Percentiles rank a stretch among this genome's conserved stretches.
phyloP scores from a whole-genome alignment of 352 stramenopile genomes.

The Phytophthora melonis region DNA sequence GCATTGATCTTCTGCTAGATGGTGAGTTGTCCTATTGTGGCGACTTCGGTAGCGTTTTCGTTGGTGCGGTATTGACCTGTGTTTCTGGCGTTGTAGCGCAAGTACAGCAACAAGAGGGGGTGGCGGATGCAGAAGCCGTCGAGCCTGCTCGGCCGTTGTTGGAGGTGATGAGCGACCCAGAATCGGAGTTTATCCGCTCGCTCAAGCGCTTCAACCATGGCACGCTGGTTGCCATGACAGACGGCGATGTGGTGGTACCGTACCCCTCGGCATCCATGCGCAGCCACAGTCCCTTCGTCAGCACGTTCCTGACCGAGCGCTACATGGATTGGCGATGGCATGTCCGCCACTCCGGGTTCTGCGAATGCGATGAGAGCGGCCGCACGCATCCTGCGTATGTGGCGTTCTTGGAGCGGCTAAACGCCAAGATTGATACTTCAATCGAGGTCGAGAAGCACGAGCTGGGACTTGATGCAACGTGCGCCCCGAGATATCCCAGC shows the following conservation, averaged over 20 bases:
- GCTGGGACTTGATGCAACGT: conserved; percentile 49
- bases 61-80: no score
- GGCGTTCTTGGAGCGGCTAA: conserved; percentile 46
- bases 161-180: conserved; percentile 70
- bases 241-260: conserved; percentile 79
- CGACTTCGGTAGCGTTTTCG: no score
- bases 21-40: conserved; percentile 26
- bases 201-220: conserved; percentile 65
- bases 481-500: conserved; percentile 55
- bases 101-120: conserved; percentile 27
- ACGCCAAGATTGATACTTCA: conserved; percentile 56
- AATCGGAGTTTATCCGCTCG: conserved; percentile 62
- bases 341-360: conserved; percentile 74
- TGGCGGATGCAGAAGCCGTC: conserved; percentile 7
- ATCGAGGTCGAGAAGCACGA: conserved; percentile 48
- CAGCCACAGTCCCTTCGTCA: conserved; percentile 75
- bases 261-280: conserved; percentile 78
- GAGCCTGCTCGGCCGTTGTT: conserved; percentile 49
- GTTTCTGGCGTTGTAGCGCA: conserved; percentile 17
- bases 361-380: not conserved
- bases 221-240: conserved; percentile 79
- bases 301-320: conserved; percentile 56
- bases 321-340: conserved; percentile 78
- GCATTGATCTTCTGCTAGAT: conserved; percentile 76
- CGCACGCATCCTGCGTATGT: not conserved